A percentile compares a stretch with the other conserved stretches of the same genome.
Conservation (phyloP, 108 stramenopile species). For the Cylindrotheca closterium region DNA sequence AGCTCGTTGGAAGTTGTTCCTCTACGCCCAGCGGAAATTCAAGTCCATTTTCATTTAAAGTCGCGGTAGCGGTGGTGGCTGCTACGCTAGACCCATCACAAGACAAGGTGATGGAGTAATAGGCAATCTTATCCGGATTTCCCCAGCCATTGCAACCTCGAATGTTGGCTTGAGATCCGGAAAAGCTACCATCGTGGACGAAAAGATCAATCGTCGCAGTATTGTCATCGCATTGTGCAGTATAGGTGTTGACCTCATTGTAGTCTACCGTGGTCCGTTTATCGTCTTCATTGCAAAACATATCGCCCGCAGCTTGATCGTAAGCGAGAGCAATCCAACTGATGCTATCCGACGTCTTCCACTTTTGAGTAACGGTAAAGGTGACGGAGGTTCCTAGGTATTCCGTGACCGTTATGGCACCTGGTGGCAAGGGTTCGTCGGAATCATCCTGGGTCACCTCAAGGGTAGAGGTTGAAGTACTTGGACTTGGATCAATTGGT, state of each 20-base stretch:
- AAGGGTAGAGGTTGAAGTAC: no score
- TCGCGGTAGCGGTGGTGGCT: neutral
- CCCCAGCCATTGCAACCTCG: constrained; percentile 2
- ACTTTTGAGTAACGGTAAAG: neutral
- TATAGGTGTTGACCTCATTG: neutral
- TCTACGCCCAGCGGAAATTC: no score
- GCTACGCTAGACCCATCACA: neutral
- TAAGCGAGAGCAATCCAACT: constrained; percentile 4
- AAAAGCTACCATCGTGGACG: constrained; percentile 8
- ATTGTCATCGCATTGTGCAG: neutral
- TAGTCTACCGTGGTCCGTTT: neutral
- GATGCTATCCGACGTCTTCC: neutral
- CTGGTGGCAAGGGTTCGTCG: neutral
- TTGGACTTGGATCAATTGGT: no score
- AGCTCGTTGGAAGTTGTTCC: no score
- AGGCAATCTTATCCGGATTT: neutral
- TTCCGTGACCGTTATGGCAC: neutral
- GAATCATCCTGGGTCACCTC: no score
- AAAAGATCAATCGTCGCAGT: neutral
- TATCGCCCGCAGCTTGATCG: neutral
- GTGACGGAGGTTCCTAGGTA: neutral
- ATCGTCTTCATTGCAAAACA: neutral
- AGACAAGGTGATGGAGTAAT: neutral
- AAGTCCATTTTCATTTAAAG: no score
- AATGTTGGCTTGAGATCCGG: neutral